Evolutionary conservation across 345 rosid genomes (phyloP), one percentile per base, ranked within the genome.

Genomic region (Draba incana): DNA sequence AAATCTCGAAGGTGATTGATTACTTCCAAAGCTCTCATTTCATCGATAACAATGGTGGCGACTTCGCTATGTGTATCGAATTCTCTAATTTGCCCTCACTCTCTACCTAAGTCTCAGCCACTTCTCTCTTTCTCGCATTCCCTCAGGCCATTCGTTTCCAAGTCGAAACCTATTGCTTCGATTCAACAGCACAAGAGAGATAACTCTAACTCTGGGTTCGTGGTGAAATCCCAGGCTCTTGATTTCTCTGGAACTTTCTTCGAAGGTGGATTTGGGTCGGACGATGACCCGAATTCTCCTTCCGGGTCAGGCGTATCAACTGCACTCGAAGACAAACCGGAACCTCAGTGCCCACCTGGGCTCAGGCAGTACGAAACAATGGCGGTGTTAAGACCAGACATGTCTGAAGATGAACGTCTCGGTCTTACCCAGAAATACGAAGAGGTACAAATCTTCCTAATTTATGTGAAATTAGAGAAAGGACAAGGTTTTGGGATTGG

Each of bases 341-440:
- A 81, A 71, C 95, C 89, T 11, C 92, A 80, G 50, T 94, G 99
- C 78, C 99, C 99, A 0, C 97, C 97, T 6, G 99, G 99, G 13
- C 86, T 89, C 38, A 81, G 95, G 13, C 84, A 80, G 76, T 94
- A 94, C 73, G 97, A 90, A 80, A 84, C 94, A 16, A 91, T 88
- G 96, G 81, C 78, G 52, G 92, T 94, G 5, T 62, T 94, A 77
- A 84, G 99, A 79, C 99, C 99, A 5, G 95, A 94, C 64, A 85
- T 94, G 99, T 84, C 97, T 20, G 99, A 94, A 79, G 96, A 94
- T 56, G 95, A 88, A 62, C 79, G 97, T 3, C 86, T 94, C 16
- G 84, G 89, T 60, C 86, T 87, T 50, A 87, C 96, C 39, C 97
- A 88, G 86, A 94, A 87, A 78, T 94, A 94, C 81, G 97, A 94